Conservation (phyloP, 768 basidiomycete genomes). For the Kwoniella dendrophila region DNA sequence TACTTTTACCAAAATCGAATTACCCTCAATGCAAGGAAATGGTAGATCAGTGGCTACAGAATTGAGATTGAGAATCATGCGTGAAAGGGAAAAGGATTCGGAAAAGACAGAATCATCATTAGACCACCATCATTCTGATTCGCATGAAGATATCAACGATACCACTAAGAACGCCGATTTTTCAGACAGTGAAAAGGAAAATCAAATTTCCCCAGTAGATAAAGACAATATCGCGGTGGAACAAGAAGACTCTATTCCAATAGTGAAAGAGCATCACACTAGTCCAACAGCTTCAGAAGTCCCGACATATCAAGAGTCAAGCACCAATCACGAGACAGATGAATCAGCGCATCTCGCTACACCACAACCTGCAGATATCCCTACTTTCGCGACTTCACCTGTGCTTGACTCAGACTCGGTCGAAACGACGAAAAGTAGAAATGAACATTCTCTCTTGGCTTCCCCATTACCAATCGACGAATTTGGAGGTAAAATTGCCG, state of each 20-base stretch:
- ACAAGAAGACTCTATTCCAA: too few species aligned
- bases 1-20: neutral
- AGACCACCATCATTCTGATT: neutral
- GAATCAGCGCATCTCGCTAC: constrained; percentile 30
- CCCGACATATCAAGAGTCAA: too few species aligned
- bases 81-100: constrained; percentile 24
- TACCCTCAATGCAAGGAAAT: neutral
- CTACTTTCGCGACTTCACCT: constrained; percentile 15
- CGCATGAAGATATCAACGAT: neutral
- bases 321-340: too few species aligned
- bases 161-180: too few species aligned
- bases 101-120: neutral
- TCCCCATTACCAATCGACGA: constrained; percentile 37
- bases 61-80: constrained; percentile 26
- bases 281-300: too few species aligned
- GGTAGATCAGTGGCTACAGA: constrained; percentile 31
- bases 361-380: constrained; percentile 14
- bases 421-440: constrained; percentile 7
- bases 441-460: constrained; percentile 19
- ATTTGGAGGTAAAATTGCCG: neutral
- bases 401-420: neutral
- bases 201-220: too few species aligned
- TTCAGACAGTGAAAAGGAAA: too few species aligned
- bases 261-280: too few species aligned
- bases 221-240: too few species aligned